Conservation (phyloP, 2,329 filamentous ascomycete genomes). For the Fusarium caatingaense region DNA sequence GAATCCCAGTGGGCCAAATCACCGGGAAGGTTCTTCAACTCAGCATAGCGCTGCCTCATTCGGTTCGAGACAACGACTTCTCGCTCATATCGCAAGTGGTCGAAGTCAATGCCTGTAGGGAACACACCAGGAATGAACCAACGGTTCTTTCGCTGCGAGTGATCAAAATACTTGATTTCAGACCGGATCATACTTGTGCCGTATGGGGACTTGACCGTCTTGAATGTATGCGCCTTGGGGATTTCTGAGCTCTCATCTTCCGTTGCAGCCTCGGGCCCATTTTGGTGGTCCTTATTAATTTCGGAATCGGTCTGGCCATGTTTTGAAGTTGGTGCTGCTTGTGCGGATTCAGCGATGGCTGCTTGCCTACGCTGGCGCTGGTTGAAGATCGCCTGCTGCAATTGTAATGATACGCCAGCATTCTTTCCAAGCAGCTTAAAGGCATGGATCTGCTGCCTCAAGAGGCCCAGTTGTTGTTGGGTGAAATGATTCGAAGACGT, state of each 20-base stretch:
- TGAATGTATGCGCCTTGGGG: constrained; percentile 67
- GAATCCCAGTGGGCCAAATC: constrained; percentile 91
- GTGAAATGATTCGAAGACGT: constrained; percentile 72
- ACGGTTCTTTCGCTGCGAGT: constrained; percentile 79
- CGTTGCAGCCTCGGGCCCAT: constrained; percentile 50
- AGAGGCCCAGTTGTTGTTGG: constrained; percentile 79
- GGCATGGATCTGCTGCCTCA: constrained; percentile 88
- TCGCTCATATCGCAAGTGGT: constrained; percentile 85
- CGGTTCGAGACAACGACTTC: constrained; percentile 92
- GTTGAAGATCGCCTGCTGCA: constrained; percentile 86
- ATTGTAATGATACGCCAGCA: constrained; percentile 77
- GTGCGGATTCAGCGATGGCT: constrained; percentile 60
- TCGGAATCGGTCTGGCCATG: constrained; percentile 49
- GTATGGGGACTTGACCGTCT: constrained; percentile 81
- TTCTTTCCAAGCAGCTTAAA: constrained; percentile 94
- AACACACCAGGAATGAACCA: constrained; percentile 88
- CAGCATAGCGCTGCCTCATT: constrained; percentile 84
- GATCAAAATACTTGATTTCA: constrained; percentile 81
- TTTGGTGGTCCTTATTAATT: constrained; percentile 51
- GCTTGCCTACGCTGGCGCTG: constrained; percentile 74
- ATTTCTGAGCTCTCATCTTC: constrained; percentile 50
- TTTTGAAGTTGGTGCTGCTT: constrained; percentile 50
- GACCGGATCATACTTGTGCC: constrained; percentile 63
- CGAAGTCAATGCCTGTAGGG: constrained; percentile 87
- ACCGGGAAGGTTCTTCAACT: constrained; percentile 84